phyloP scores from a whole-genome alignment of 768 basidiomycete genomes.

The Amanita inopinata region DNA sequence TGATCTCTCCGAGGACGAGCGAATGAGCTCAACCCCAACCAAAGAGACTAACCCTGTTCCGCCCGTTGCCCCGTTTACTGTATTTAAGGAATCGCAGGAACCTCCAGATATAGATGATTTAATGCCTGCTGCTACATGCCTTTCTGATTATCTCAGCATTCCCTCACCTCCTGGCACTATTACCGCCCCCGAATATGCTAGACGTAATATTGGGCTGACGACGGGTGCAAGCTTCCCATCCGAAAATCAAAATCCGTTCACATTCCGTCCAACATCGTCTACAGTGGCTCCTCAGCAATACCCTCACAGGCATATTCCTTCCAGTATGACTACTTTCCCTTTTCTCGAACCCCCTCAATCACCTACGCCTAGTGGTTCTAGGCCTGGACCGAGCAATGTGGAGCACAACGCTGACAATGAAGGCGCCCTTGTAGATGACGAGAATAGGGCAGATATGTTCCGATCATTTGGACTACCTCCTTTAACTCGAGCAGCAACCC shows the following conservation, averaged over 20 bases:
- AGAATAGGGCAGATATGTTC: constrained; percentile 35
- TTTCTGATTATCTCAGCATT: constrained; percentile 42
- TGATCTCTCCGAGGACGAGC: too few species aligned
- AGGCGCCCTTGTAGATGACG: constrained; percentile 11
- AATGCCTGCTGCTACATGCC: constrained; percentile 40
- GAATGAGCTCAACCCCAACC: too few species aligned
- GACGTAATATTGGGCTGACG: constrained; percentile 13
- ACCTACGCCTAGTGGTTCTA: constrained; percentile 39
- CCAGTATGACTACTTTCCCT: constrained; percentile 30
- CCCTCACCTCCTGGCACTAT: constrained; percentile 28
- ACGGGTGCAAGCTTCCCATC: constrained; percentile 40
- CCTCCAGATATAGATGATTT: constrained; percentile 26
- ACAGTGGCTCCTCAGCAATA: constrained; percentile 39
- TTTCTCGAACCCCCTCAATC: constrained; percentile 51
- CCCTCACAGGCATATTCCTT: constrained; percentile 2
- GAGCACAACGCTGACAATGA: not conserved
- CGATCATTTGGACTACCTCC: constrained; percentile 36
- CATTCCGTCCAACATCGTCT: constrained; percentile 40
- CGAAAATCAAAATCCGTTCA: constrained; percentile 48
- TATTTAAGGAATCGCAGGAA: constrained; percentile 37
- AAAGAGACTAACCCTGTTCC: too few species aligned
- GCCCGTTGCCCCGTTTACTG: constrained; percentile 35
- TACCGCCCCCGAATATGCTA: constrained; percentile 12
- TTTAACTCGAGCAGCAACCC: constrained; percentile 25
- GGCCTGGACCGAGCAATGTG: constrained; percentile 10